Base-by-base conservation (phyloP, 2,329 filamentous ascomycete genomes). In the Claviceps paspali region DNA sequence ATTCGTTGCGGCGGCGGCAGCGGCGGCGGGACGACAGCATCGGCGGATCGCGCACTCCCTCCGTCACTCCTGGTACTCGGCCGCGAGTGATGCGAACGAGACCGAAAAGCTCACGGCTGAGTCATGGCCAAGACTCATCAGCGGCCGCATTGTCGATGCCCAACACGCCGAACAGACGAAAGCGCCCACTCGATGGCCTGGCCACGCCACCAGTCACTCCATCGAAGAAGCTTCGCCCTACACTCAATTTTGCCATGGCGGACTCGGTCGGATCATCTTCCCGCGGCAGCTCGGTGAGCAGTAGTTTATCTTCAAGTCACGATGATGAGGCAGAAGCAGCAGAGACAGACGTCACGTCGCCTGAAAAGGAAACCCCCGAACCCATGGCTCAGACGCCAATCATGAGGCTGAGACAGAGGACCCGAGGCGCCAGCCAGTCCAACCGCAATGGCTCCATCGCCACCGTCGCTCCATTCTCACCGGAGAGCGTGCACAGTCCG, bases 171-270 rank as follows among this genome's bases (percentile, higher is more conserved):
- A 43, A 47, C 24, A 50, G 45, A 6, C 49, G 47, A 8, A 72
- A 67, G 47, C 55, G 62, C 14, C 57, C 62, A 0, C 47, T 53
- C 5, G 62, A 65, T 23, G 55, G 54, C 4, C 53, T 74, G 5
- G 63, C 63, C 2, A 71, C 70, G 4, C 71, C 71, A 1, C 71
- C 71, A 0, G 56, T 67, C 10, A 76, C 71, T 0, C 71, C 71
- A 0, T 57, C 67, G 0, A 75, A 75, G 48, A 63, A 57, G 40
- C 53, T 59, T 10, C 71, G 66, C 48, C 45, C 48, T 21, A 37
- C 46, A 21, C 36, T 47, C 14, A 48, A 49, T 12, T 47, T 56
- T 2, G 33, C 57, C n/a, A n/a, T n/a, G 6, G 38, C 54, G 3
- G 34, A 47, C 3, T 11, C 17, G 11, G 3, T 24, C 1, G 52